A percentile compares a stretch with the other conserved stretches of the same genome.
These are phyloP conservation scores for Fusarium praegraminearum DNA, from an alignment of 2,329 filamentous ascomycete genomes.

Conservation along the genomic window DNA sequence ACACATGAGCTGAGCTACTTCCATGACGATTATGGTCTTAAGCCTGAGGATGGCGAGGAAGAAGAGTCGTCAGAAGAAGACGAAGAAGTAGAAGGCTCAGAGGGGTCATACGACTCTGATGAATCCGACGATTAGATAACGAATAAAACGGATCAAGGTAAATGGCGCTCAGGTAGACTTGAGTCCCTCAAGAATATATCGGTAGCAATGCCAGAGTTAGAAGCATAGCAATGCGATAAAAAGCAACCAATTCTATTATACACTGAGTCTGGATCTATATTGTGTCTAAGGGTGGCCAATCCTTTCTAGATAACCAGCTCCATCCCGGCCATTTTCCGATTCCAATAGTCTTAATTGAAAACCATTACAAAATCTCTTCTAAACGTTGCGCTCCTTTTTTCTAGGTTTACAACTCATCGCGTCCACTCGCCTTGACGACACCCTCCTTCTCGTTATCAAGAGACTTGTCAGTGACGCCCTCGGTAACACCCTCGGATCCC, in stretches of 20 bases:
- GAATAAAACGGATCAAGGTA: not conserved
- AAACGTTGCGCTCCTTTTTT: slow-evolving; percentile 3
- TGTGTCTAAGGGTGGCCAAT: slow-evolving; percentile 13
- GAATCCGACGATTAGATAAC: slow-evolving; percentile 45
- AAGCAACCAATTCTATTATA: slow-evolving; percentile 37
- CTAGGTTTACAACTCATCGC: slow-evolving; percentile 73
- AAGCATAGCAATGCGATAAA: slow-evolving; percentile 4
- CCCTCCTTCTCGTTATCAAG: slow-evolving; percentile 51
- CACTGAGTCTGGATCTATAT: slow-evolving; percentile 36
- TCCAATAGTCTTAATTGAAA: slow-evolving; percentile 4
- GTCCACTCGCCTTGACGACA: slow-evolving; percentile 77
- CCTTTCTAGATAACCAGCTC: slow-evolving; percentile 27
- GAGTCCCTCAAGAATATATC: slow-evolving; percentile 24
- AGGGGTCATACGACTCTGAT: slow-evolving; percentile 50
- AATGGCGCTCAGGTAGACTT: slow-evolving; percentile 29
- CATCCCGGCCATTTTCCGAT: slow-evolving; percentile 14
- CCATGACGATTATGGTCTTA: slow-evolving; percentile 89
- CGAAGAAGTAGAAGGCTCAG: slow-evolving; percentile 50
- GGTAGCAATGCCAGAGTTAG: slow-evolving; percentile 41
- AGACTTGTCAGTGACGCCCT: slow-evolving; percentile 55
- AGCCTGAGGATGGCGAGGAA: slow-evolving; percentile 71
- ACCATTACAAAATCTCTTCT: slow-evolving; percentile 2
- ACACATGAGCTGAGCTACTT: slow-evolving; percentile 81
- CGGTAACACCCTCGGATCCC: slow-evolving; percentile 63
- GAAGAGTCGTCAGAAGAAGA: slow-evolving; percentile 64